phyloP scores from a whole-genome alignment of 208 protist genomes.

The Wallacemonas sp. region DNA sequence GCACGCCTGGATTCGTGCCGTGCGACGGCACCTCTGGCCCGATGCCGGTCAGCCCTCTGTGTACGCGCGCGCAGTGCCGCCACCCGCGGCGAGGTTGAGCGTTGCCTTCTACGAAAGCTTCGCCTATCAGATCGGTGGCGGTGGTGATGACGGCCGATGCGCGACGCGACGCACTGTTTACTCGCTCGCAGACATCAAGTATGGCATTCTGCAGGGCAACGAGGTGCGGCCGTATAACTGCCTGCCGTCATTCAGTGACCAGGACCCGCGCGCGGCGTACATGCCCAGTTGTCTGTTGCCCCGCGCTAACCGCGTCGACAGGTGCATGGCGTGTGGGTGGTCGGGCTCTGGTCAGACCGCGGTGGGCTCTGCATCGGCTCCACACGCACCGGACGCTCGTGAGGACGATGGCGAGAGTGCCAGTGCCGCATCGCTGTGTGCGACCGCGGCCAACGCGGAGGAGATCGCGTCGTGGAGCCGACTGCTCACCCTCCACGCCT shows the following conservation, averaged over 20 bases:
- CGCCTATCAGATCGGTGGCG: slow-evolving; percentile 46
- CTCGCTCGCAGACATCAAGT: slow-evolving; percentile 62
- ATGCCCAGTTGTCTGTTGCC: too few species aligned
- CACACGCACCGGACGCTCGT: too few species aligned
- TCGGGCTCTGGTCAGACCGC: too few species aligned
- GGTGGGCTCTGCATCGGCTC: too few species aligned
- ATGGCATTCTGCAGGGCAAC: slow-evolving; percentile 64
- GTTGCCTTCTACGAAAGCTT: slow-evolving; percentile 45
- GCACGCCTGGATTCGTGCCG: slow-evolving; percentile 50
- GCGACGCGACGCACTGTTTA: too few species aligned
- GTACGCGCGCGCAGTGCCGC: not conserved
- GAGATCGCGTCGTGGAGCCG: not conserved
- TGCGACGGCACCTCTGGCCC: not conserved
- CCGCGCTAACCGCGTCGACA: too few species aligned
- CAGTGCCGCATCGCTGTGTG: slow-evolving; percentile 5
- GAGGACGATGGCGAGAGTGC: too few species aligned
- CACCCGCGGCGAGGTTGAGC: not conserved
- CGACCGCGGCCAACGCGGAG: not conserved
- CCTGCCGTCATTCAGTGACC: slow-evolving; percentile 27
- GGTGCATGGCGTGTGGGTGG: too few species aligned
- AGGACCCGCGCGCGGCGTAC: slow-evolving; percentile 13
- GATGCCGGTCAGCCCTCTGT: not conserved
- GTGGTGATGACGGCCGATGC: slow-evolving; percentile 3
- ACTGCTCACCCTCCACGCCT: not conserved
- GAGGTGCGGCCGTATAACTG: slow-evolving; percentile 26